Conservation (phyloP, 352 stramenopile genomes). For the Pythium aphanidermatum region DNA sequence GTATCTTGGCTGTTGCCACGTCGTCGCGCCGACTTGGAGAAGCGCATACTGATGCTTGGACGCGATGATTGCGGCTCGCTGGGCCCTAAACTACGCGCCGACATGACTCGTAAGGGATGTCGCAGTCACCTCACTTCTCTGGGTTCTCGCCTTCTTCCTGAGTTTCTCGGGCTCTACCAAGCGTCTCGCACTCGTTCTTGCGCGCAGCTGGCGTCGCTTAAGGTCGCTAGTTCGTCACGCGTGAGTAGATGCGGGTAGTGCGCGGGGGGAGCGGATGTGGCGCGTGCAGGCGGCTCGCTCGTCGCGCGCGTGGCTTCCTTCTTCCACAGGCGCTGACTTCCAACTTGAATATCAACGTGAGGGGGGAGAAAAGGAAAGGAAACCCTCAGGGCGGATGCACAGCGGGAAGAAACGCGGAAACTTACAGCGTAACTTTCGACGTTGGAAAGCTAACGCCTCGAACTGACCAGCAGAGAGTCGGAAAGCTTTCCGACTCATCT, state of each 20-base stretch:
- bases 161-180: no score
- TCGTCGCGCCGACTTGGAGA: conserved; percentile 52
- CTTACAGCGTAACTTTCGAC: background rate
- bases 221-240: no score
- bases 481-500: conserved; percentile 1
- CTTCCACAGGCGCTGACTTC: conserved; percentile 16
- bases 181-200: no score
- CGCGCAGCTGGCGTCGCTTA: no score
- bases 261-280: no score
- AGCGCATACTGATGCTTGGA: conserved; percentile 53
- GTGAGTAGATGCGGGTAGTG: no score
- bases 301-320: background rate
- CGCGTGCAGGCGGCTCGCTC: background rate
- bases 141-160: no score
- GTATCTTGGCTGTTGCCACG: conserved; percentile 66
- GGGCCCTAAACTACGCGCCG: conserved; percentile 13
- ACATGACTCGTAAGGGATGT: no score
- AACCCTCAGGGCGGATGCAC: no score
- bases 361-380: conserved; percentile 6
- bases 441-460: background rate
- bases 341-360: conserved; percentile 24
- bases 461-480: background rate
- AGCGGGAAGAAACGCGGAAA: no score
- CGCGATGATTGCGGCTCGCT: conserved; percentile 20
- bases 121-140: no score